A percentile compares a stretch with the other conserved stretches of the same genome.
Evolutionary conservation across 495 filamentous ascomycete species (phyloP).

Genomic region (Annulohypoxylon stygium): DNA sequence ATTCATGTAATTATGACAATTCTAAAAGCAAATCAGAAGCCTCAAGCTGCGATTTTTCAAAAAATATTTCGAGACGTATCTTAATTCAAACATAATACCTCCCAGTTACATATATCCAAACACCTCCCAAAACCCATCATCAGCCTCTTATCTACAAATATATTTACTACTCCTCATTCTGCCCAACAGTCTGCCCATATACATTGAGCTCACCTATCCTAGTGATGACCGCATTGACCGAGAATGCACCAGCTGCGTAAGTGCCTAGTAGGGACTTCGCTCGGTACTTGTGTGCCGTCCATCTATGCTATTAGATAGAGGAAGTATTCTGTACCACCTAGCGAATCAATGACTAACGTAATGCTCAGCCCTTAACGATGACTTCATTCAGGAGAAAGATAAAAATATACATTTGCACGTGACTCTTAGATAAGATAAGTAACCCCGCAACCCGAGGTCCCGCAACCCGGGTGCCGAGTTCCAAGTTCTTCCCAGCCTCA

Average conservation of each 20-base stretch:
- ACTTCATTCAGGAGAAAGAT: conserved; percentile 32
- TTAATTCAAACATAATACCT: no score
- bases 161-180: not conserved
- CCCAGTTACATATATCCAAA: no score
- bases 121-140: no score
- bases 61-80: not conserved
- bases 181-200: not conserved
- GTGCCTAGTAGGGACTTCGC: not conserved
- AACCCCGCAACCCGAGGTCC: not conserved
- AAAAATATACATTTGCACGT: conserved; percentile 16
- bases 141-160: not conserved
- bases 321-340: conserved; percentile 15
- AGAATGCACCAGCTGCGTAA: conserved; percentile 8
- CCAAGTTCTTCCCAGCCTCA: no score
- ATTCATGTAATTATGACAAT: not conserved
- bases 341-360: conserved; percentile 20
- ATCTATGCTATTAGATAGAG: conserved; percentile 16
- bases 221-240: conserved; percentile 11
- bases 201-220: conserved; percentile 8
- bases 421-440: conserved; percentile 24
- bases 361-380: conserved; percentile 32
- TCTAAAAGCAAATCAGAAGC: not conserved
- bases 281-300: conserved; percentile 6
- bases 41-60: not conserved
- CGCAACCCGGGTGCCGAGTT: not conserved